Evolutionary conservation across 1,139 yeast genomes (phyloP).

Genomic region (Pichia sp.): DNA sequence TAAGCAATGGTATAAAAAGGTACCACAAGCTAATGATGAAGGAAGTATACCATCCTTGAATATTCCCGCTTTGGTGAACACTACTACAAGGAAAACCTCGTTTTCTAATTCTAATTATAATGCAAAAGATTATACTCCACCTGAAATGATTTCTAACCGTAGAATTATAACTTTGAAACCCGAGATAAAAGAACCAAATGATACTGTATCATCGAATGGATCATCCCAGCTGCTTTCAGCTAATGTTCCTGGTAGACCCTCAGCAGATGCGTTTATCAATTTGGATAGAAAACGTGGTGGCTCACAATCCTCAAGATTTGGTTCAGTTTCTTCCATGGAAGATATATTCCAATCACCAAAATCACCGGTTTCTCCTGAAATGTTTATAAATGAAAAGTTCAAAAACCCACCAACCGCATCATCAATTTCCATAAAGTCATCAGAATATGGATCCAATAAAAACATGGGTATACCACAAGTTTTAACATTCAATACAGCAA

Average conservation of each 20-base stretch:
- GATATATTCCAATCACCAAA: background rate
- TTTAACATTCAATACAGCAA: background rate
- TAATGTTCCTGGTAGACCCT: slow-evolving; percentile 1
- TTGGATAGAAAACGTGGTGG: slow-evolving; percentile 13
- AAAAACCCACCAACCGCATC: slow-evolving; percentile 4
- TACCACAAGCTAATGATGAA: slow-evolving; percentile 19
- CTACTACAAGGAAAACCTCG: slow-evolving; percentile 6
- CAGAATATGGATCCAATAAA: background rate
- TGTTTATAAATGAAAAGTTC: slow-evolving; percentile 17
- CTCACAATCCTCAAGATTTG: slow-evolving; percentile 9
- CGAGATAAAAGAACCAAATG: slow-evolving; percentile 2
- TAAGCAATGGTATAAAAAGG: slow-evolving; percentile 65
- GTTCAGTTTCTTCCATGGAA: slow-evolving; percentile 11
- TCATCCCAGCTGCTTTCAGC: slow-evolving; percentile 3
- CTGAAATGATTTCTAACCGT: slow-evolving; percentile 61
- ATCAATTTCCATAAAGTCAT: background rate
- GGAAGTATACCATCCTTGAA: background rate
- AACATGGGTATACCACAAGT: background rate
- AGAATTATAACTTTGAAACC: slow-evolving; percentile 30
- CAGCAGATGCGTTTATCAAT: slow-evolving; percentile 12
- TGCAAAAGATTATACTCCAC: slow-evolving; percentile 37
- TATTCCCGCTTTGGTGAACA: background rate
- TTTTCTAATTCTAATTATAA: background rate
- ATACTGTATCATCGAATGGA: background rate
- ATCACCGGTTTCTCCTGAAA: slow-evolving; percentile 17